These are phyloP conservation scores for Colletotrichum sp. DNA, from an alignment of 2,329 filamentous ascomycete species.

Conservation along the genomic window DNA sequence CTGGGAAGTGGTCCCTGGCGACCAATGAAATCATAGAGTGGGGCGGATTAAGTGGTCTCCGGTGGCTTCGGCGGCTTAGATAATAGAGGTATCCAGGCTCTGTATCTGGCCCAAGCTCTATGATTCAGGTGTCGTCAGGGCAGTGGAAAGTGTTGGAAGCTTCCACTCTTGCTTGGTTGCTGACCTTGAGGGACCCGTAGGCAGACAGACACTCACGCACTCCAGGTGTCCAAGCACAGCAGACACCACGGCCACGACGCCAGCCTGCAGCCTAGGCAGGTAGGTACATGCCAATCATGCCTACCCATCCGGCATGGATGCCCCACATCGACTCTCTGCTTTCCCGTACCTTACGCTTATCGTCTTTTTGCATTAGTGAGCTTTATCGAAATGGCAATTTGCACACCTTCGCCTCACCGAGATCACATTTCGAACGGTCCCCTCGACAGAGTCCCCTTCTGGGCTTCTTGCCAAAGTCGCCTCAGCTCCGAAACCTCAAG, in stretches of 20 bases:
- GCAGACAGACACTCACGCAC: slow-evolving; percentile 17
- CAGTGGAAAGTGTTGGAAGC: slow-evolving; percentile 23
- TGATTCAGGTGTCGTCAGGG: slow-evolving; percentile 17
- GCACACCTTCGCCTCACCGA: slow-evolving; percentile 1
- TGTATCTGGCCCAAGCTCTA: slow-evolving; percentile 19
- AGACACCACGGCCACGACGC: not conserved
- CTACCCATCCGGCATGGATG: not conserved
- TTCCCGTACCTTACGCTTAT: slow-evolving; percentile 3
- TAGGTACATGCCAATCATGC: not conserved
- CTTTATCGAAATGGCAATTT: slow-evolving; percentile 8
- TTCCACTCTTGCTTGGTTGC: slow-evolving; percentile 19
- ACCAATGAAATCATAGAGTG: slow-evolving; percentile 25
- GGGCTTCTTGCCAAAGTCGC: not conserved
- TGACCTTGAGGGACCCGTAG: slow-evolving; percentile 18
- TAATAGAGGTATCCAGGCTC: slow-evolving; percentile 8
- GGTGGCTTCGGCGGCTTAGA: slow-evolving; percentile 13
- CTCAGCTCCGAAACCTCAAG: not conserved
- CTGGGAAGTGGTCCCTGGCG: slow-evolving; percentile 7
- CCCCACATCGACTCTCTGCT: slow-evolving; percentile 1
- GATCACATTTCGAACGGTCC: not conserved
- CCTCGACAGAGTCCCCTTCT: not conserved
- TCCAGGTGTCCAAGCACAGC: not conserved
- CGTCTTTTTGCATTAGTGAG: slow-evolving; percentile 19
- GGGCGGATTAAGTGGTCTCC: slow-evolving; percentile 24
- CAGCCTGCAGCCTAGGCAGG: not conserved